Base-by-base conservation (phyloP, 805 yeast genomes). In the Wickerhamomyces queroliae region DNA sequence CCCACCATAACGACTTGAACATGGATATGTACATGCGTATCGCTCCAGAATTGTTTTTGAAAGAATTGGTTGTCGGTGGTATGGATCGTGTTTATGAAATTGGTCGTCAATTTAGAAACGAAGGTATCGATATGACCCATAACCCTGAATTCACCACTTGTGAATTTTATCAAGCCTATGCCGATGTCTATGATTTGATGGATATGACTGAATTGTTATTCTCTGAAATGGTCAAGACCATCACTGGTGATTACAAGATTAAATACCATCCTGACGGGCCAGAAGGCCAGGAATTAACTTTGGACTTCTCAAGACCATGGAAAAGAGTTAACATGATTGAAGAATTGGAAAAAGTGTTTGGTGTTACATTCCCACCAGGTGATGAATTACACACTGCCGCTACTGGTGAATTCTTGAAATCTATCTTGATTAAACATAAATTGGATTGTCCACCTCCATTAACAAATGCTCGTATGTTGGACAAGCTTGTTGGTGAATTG, bases 91-190 rank as follows among this genome's bases (percentile, higher is more conserved):
- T 91, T 46, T 91, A 91, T 64, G 99, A 91, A 74, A 91, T 91
- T 59, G 99, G 99, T 46, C 88, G 97, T 69, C 97, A 90, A 70
- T 91, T 91, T 74, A 85, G 99, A 78, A 91, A 91, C 63, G 98
- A 91, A 69, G 97, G 98, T 67, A 90, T 91, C 49, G 99, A 91
- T 67, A 80, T 86, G 91, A 91, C 97, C 48, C 99, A 91, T 68
- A 91, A 91, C 77, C 98, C 98, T 42, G 99, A 91, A 72, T 91
- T 91, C 71, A 91, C 98, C 57, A 90, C 98, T 44, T 91, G 98
- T 76, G 99, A 91, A 71, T 91, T 91, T 69, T 91, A 91, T 67
- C 91, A 89, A 74, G 97, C 98, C 33, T 91, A 87, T 56, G 97
- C 97, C 43, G 97, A 91, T 67, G 95, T 90, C 38, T 87, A 87